Evolutionary conservation across 257 asterid species (phyloP), one percentile per base, ranked within the genome.

Genomic region (Solanum etuberosum): DNA sequence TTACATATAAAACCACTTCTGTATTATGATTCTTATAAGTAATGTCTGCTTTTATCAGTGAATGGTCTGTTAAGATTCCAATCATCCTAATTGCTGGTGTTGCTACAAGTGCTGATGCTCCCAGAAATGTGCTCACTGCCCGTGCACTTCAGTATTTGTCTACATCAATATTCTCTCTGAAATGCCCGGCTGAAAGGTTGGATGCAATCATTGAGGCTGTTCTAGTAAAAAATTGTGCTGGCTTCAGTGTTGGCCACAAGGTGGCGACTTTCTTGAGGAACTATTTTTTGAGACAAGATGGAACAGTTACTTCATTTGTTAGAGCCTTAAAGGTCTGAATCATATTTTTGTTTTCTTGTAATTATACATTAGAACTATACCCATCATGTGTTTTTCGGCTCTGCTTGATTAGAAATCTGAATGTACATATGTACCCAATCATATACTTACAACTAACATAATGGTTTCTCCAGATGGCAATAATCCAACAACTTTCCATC

Each of bases 231-330:
- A 87, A 85, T 76, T 92, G 90, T 89, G 89, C 89, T 88, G 90
- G 93, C 91, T 92, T 97, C 88, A 92, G 92, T 73, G 80, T 97
- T 86, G 98, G 98, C 86, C 93, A 94, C 89, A 91, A 91, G 38
- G 97, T 94, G 88, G 93, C 94, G 51, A 77, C 86, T 78, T 95
- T 94, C 91, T 89, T 97, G 92, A 93, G 95, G 91, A 94, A 91
- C 90, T 90, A 93, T 95, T 97, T 97, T 91, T 61, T 93, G 88
- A 92, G 93, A 88, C 98, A 96, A 88, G 99, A 96, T 91, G 99
- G 99, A 70, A 97, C 99, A 46, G 91, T 96, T 74, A 92, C 96
- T 81, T 93, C 96, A 80, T 96, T 97, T 85, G 85, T 94, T 88
- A 95, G 95, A 93, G 98, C 98, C 83, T 85, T 97, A 83, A 95